phyloP scores from a whole-genome alignment of 805 yeast genomes.

The Monosporozyma aerobia region DNA sequence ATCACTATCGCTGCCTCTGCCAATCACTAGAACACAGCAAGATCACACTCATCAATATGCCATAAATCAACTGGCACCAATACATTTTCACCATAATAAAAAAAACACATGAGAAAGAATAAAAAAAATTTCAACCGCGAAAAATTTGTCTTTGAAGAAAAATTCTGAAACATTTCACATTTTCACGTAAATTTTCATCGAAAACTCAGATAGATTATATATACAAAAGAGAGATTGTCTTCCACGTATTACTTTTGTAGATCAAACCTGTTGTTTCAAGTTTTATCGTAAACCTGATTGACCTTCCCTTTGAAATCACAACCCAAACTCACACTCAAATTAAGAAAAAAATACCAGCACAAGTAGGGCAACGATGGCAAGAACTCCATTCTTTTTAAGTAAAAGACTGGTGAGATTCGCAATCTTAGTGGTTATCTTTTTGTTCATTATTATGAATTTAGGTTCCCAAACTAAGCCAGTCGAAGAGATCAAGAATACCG shows the following conservation, averaged over 20 bases:
- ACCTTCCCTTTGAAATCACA: too few species aligned
- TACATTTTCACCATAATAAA: background rate
- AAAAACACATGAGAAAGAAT: too few species aligned
- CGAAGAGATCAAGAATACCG: background rate
- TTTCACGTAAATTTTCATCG: background rate
- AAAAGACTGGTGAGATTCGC: constrained; percentile 16
- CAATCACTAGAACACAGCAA: too few species aligned
- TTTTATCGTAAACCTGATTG: too few species aligned
- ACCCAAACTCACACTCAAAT: too few species aligned
- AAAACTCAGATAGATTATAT: background rate
- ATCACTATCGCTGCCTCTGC: too few species aligned
- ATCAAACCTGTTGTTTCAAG: too few species aligned
- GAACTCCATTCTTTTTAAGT: constrained; percentile 14
- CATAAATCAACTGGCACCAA: background rate
- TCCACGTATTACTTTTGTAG: too few species aligned
- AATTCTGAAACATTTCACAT: background rate
- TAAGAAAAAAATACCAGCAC: background rate
- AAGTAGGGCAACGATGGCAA: background rate
- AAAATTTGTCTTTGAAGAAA: too few species aligned
- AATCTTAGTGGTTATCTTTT: constrained; percentile 9
- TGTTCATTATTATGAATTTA: constrained; percentile 5
- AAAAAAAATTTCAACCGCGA: too few species aligned
- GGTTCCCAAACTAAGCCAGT: background rate
- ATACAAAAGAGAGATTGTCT: too few species aligned
- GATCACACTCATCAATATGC: too few species aligned